Evolutionary conservation across 1,139 yeast genomes (phyloP), one percentile per base, ranked within the genome.

Genomic region (Wickerhamomyces sp.): DNA sequence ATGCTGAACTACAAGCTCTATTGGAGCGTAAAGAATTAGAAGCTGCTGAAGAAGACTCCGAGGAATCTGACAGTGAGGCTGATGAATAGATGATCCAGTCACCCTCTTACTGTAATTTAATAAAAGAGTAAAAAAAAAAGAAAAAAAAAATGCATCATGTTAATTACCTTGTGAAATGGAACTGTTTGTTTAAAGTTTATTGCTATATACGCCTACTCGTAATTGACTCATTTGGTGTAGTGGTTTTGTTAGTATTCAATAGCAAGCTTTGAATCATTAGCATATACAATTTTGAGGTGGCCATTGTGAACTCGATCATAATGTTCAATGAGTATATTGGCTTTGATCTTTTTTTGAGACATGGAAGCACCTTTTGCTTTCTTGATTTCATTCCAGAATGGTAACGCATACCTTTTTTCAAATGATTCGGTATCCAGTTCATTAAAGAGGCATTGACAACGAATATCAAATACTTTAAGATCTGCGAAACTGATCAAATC

Each of bases 1-100:
- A 92, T 64, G 97, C 97, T 45, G 97, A 90, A 68, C 79, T 92
- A 60, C 96, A 89, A 67, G 96, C 96, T 49, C 74, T 92, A 53
- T 83, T 92, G 79, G 89, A 81, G 63, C 72, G 78, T 59, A 78
- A 80, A 51, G 88, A 80, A 63, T 65, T 76, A 55, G 89, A 81
- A 60, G 78, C 75, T 54, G 72, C 75, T 58, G 47, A 76, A 41
- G 42, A 74, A 36, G 82, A 77, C 41, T 81, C 76, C 39, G 79
- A 76, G 35, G 74, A 74, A 35, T 73, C 70, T 10, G 49, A 43
- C 12, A 38, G 44, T 39, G 76, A 72, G 31, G 43, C 39, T 26
- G 54, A 49, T 7, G 53, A 50, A 24, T 47, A 46, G 37, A 33
- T 7, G 14, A n/a, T 3, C 7, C 6, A n/a, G 17, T n/a, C n/a